phyloP scores from a whole-genome alignment of 805 yeast species.

The Saccharomycopsis babjevae region DNA sequence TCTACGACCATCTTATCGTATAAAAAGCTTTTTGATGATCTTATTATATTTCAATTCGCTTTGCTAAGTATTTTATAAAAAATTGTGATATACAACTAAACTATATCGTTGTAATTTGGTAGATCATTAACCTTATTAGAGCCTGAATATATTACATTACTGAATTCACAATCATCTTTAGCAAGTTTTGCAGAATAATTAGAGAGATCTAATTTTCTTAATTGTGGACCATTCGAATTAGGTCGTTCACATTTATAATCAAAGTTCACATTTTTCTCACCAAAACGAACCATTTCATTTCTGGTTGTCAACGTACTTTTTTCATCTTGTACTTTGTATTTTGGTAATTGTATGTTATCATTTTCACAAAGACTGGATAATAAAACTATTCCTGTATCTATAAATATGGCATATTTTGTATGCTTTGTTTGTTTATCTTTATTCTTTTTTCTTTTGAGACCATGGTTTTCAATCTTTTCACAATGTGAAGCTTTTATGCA shows the following conservation, averaged over 20 bases:
- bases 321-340: neutral
- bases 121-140: no score
- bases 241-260: neutral
- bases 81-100: no score
- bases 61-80: no score
- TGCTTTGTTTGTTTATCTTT: constrained; percentile 26
- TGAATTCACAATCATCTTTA: neutral
- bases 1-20: no score
- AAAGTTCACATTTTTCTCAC: neutral
- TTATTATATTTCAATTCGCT: no score
- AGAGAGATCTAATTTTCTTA: neutral
- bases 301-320: neutral
- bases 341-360: constrained; percentile 31
- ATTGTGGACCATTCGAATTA: neutral
- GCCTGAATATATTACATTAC: no score
- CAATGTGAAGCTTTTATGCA: constrained; percentile 40
- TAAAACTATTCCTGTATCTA: constrained; percentile 62
- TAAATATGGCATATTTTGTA: constrained; percentile 73
- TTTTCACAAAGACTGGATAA: constrained; percentile 34
- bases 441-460: neutral
- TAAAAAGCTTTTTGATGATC: no score
- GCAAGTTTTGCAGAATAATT: neutral
- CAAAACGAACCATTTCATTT: neutral
- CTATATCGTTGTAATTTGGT: no score
- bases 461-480: neutral